phyloP scores from a whole-genome alignment of 768 basidiomycete genomes.

The Phlebiopsis gigantea region DNA sequence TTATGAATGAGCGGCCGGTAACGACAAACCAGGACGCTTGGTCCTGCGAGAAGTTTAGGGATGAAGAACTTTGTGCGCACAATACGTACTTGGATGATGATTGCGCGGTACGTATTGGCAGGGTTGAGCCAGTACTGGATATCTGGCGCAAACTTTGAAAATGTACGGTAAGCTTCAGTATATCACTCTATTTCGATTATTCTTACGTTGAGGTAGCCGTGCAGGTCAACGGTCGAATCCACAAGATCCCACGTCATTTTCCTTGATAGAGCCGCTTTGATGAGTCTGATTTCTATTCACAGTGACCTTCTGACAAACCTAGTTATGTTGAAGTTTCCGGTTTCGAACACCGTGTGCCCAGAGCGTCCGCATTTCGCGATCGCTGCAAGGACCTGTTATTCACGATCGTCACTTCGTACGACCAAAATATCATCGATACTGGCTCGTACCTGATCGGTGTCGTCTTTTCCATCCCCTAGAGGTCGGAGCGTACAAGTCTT shows the following conservation, averaged over 20 bases:
- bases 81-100: conserved; percentile 49
- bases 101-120: conserved; percentile 52
- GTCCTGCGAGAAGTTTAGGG: conserved; percentile 29
- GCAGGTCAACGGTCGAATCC: conserved; percentile 37
- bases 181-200: background rate
- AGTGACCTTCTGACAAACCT: conserved; percentile 25
- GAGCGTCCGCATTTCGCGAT: conserved; percentile 43
- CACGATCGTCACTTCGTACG: background rate
- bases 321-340: conserved; percentile 47
- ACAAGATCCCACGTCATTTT: conserved; percentile 52
- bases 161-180: background rate
- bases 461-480: conserved; percentile 19
- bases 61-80: background rate
- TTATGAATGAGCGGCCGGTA: conserved; percentile 47
- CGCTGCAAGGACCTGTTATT: conserved; percentile 38
- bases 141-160: conserved; percentile 43
- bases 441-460: conserved; percentile 19
- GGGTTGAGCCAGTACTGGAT: conserved; percentile 52
- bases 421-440: background rate
- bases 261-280: conserved; percentile 20
- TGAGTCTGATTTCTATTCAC: background rate
- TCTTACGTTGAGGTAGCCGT: conserved; percentile 38
- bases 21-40: conserved; percentile 65
- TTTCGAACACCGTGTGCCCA: conserved; percentile 39
- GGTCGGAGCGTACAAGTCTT: conserved; percentile 20